phyloP scores from a whole-genome alignment of 495 filamentous ascomycete species.

The Penicillium coprophilum region DNA sequence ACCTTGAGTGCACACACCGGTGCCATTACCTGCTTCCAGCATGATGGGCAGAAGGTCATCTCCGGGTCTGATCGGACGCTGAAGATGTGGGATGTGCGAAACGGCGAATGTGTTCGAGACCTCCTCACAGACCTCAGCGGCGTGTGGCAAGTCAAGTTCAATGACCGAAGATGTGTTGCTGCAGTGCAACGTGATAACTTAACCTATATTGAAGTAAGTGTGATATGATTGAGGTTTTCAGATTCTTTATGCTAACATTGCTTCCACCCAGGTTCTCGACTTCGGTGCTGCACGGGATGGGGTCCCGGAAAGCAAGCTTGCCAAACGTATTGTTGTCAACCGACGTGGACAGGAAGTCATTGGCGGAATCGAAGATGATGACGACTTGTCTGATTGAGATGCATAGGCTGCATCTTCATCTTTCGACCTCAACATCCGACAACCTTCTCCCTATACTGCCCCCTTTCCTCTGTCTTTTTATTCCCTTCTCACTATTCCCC shows the following conservation, averaged over 20 bases:
- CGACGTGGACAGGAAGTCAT: slow-evolving; percentile 45
- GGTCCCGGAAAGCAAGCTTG: slow-evolving; percentile 69
- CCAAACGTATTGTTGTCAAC: slow-evolving; percentile 79
- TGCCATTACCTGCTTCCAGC: slow-evolving; percentile 98
- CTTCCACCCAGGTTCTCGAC: slow-evolving; percentile 65
- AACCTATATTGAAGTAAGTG: slow-evolving; percentile 92
- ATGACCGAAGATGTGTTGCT: slow-evolving; percentile 91
- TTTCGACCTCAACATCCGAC: slow-evolving; percentile 11
- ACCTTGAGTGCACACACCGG: slow-evolving; percentile 90
- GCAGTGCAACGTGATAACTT: slow-evolving; percentile 89
- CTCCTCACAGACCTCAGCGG: slow-evolving; percentile 92
- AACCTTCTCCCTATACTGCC: slow-evolving; percentile 4
- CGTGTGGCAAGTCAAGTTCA: slow-evolving; percentile 99
- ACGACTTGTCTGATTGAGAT: slow-evolving; percentile 38
- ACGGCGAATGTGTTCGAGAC: slow-evolving; percentile 89
- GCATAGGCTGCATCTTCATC: neutral
- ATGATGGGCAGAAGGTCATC: slow-evolving; percentile 95
- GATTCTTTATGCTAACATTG: slow-evolving; percentile 8
- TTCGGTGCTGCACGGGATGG: slow-evolving; percentile 90
- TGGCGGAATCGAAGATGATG: slow-evolving; percentile 41
- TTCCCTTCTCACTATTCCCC: slow-evolving; percentile 9
- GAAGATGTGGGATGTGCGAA: slow-evolving; percentile 98
- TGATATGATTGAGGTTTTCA: neutral
- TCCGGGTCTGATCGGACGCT: slow-evolving; percentile 92
- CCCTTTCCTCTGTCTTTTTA: slow-evolving; percentile 13